Percentiles rank a stretch among this genome's conserved stretches.
phyloP scores from a whole-genome alignment of 331 rosid genomes.

The Prunus yedoensis region DNA sequence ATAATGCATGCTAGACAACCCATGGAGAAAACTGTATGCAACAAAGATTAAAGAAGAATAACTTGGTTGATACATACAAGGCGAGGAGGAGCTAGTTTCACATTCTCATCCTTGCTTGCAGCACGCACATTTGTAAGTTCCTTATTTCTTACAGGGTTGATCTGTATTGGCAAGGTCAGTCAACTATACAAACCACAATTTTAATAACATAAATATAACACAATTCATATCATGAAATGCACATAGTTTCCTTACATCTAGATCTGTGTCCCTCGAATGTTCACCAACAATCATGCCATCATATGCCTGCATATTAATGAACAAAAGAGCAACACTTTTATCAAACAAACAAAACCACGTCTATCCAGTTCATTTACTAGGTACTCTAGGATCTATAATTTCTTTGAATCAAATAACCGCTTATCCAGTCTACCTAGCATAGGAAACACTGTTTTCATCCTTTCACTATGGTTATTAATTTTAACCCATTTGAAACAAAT shows the following conservation, averaged over 20 bases:
- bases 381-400: background rate
- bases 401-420: background rate
- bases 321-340: background rate
- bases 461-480: background rate
- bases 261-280: conserved; percentile 84
- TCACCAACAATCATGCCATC: conserved; percentile 99
- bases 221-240: conserved; percentile 20
- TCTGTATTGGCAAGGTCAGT: conserved; percentile 44
- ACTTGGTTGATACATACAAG: conserved; percentile 55
- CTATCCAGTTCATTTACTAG: background rate
- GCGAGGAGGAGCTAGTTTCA: conserved; percentile 91
- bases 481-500: background rate
- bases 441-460: background rate
- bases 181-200: conserved; percentile 14
- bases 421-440: background rate
- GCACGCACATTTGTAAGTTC: conserved; percentile 78
- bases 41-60: conserved; percentile 3
- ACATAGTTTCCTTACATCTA: conserved; percentile 62
- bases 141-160: conserved; percentile 81
- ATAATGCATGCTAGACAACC: background rate
- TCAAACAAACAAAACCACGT: background rate
- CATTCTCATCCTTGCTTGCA: conserved; percentile 73
- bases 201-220: conserved; percentile 6
- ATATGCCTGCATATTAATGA: conserved; percentile 61
- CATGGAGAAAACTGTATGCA: conserved; percentile 1